Evolutionary conservation across 306 rosid species (phyloP), one percentile per base, ranked within the genome.

Genomic region (Inga leiocalycina): DNA sequence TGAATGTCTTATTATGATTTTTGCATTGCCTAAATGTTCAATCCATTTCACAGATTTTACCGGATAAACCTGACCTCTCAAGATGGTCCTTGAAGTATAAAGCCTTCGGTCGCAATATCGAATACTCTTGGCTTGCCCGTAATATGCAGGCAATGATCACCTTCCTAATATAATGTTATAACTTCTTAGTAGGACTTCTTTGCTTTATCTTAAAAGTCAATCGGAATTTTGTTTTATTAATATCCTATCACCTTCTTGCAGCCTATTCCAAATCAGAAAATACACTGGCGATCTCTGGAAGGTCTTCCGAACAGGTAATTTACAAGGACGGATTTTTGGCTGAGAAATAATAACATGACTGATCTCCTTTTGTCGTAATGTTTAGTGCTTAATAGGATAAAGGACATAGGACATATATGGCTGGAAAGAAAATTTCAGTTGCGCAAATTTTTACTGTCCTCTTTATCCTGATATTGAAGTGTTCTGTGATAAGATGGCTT

Each of bases 221-320:
- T 79, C 80, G 79, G 3, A 76, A 74, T 69, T 66, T 74, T 75
- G 72, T 68, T 62, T 32, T 34, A 77, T 66, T 79, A 84, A 51
- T 82, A 68, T 69, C 81, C 65, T 69, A 67, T 61, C 70, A 72
- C 72, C 71, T 87, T 84, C 84, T 65, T 87, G 89, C 98, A 96
- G 98, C 99, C 99, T 27, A 92, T 77, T 74, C 94, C 89, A 52
- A 94, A 94, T 91, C 98, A 97, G 88, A 97, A 94, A 85, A 94
- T 97, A 74, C 98, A 94, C 83, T 94, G 99, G 98, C 91, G 97
- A 84, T 92, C 99, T 48, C 81, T 92, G 86, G 97, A 94, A 85
- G 99, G 98, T 86, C 98, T 97, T 82, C 94, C 95, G 17, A 96
- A 94, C 95, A 92, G 97, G 98, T 93, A 86, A 64, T n/a, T 35